Evolutionary conservation across 1,284 basidiomycete species (phyloP), one percentile per base, ranked within the genome.

Genomic region (Pseudozyma sp.): DNA sequence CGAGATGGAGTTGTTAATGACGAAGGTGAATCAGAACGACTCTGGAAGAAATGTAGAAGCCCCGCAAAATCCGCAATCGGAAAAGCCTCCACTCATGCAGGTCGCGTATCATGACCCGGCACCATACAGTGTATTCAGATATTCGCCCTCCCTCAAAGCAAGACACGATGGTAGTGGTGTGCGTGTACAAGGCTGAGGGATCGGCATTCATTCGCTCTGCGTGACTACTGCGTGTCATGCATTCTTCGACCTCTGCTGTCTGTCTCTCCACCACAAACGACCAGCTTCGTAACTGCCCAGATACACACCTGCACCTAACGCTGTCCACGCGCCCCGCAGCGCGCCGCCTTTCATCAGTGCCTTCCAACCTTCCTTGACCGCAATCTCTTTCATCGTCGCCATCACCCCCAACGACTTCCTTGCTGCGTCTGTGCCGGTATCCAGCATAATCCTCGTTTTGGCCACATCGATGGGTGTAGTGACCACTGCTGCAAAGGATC

Each of bases 221-320:
- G 40, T 16, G n/a, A 16, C 13, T 13, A 42, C 42, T 14, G 4
- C 13, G 8, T 30, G 34, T 56, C 42, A 68, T 9, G 59, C 40
- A 19, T 49, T 30, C 31, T 70, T 65, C 30, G 16, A 16, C 14
- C 53, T 53, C 29, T 68, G 65, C 47, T 68, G 70, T 29, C 66
- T 39, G 14, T 78, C 67, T 45, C 71, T 58, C 79, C 79, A 81
- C 80, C 80, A 81, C 34, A 78, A 51, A n/a, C 80, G 54, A 1
- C 80, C 80, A 5, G 70, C 53, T 49, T 81, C 80, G 52, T 80
- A 81, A 35, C 68, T 69, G 24, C 80, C 79, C 7, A 81, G 52
- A 56, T 81, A 81, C 6, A 81, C 64, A n/a, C 78, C 80, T 0
- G 80, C 80, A 7, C 80, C 80, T 19, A 81, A 53, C 1, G 79